Evolutionary conservation across 768 basidiomycete species (phyloP), one percentile per base, ranked within the genome.

Genomic region (Cystobasidium tubakii): DNA sequence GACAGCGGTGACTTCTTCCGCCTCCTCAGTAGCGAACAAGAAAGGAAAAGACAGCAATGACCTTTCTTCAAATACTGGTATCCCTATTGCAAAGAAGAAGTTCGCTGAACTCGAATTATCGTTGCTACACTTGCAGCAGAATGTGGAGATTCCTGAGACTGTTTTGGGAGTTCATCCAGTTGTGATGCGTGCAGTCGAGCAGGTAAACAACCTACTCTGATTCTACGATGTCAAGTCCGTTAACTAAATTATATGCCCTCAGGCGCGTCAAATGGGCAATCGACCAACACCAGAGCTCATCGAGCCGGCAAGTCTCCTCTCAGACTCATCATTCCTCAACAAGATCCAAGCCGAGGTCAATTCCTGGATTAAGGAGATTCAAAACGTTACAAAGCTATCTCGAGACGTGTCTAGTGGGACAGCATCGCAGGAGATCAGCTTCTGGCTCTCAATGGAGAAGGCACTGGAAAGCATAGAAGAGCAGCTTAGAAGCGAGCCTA

Each of bases 81-180:
- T 99, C 73, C 96, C 96, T 1, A 91, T 96, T 86, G 93, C 95
- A 57, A 98, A 97, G 86, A 94, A 94, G 85, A 98, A 97, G 82
- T 97, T 98, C 79, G 95, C 96, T 9, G 96, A 99, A 78, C 88
- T 98, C 70, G 95, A 99, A 81, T 83, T 97, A 12, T 93, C 92
- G 1, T 83, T 98, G 19, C 84, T 98, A 0, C 96, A 99, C 80
- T 85, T 98, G 4, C 95, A 98, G 79, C 96, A 98, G 82, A 99
- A 99, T 78, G 95, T 98, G 76, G 96, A 99, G 83, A 98, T 98
- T 66, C 96, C 96, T 0, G 92, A 98, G 81, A 95, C 92, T 2
- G 89, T 92, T 77, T 87, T 98, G 34, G 84, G 90, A 76, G 90
- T 97, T 66, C 94, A 98, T 79, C 92, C 92, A 43, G 85, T 86